A percentile compares a stretch with the other conserved stretches of the same genome.
Evolutionary conservation across 495 filamentous ascomycete genomes (phyloP).

Genomic region (Xeromyces bisporus): DNA sequence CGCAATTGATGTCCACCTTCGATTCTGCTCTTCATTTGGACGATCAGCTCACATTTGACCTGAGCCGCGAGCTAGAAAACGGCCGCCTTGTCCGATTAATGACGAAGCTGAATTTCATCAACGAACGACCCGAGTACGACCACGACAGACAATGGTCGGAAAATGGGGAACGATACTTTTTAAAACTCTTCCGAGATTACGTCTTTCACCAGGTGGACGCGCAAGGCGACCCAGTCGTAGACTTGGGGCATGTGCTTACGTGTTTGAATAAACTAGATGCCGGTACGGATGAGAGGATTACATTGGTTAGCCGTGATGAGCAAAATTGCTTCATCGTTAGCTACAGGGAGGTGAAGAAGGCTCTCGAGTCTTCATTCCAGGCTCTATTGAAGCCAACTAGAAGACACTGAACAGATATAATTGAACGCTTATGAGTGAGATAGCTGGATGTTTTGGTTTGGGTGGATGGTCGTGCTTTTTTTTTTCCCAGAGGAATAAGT

Average conservation of each 20-base stretch:
- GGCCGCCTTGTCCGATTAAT: slow-evolving; percentile 69
- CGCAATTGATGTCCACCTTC: slow-evolving; percentile 49
- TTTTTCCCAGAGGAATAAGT: too few relatives aligned
- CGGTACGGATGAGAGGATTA: slow-evolving; percentile 70
- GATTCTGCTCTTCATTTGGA: slow-evolving; percentile 58
- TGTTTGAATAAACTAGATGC: slow-evolving; percentile 88
- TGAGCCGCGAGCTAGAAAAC: slow-evolving; percentile 76
- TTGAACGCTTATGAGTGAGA: too few relatives aligned
- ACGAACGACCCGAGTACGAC: slow-evolving; percentile 75
- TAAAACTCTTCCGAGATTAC: slow-evolving; percentile 92
- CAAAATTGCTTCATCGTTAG: slow-evolving; percentile 70
- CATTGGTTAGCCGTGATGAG: slow-evolving; percentile 73
- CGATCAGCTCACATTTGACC: slow-evolving; percentile 51
- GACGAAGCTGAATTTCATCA: slow-evolving; percentile 68
- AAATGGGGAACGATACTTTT: slow-evolving; percentile 71
- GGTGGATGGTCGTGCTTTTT: too few relatives aligned
- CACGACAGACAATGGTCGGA: slow-evolving; percentile 66
- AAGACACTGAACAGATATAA: too few relatives aligned
- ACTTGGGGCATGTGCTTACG: slow-evolving; percentile 67
- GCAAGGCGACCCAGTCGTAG: slow-evolving; percentile 59
- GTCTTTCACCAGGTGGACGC: slow-evolving; percentile 90
- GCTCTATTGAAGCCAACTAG: slow-evolving; percentile 48
- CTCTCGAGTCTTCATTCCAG: slow-evolving; percentile 59
- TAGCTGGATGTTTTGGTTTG: too few relatives aligned
- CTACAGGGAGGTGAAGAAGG: slow-evolving; percentile 75